Evolutionary conservation across 495 filamentous ascomycete species (phyloP).

Genomic region (Tricharina praecox): DNA sequence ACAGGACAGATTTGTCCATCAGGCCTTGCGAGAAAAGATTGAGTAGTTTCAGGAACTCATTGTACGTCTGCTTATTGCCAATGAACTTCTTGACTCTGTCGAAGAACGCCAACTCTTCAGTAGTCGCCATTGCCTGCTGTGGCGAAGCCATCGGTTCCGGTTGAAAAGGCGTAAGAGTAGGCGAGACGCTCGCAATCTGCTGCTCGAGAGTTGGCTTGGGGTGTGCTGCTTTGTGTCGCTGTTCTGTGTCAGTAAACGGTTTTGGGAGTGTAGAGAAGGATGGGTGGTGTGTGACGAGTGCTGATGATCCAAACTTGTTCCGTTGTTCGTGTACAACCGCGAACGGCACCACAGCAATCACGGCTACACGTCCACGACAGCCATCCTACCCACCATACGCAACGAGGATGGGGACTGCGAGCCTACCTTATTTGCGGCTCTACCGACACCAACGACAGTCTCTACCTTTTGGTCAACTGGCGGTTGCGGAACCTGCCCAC

Average conservation of each 20-base stretch:
- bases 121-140: constrained; percentile 40
- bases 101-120: constrained; percentile 81
- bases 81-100: constrained; percentile 94
- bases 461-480: constrained; percentile 20
- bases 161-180: constrained; percentile 68
- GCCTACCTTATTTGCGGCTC: constrained; percentile 22
- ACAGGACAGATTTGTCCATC: constrained; percentile 62
- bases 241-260: too few relatives aligned
- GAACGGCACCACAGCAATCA: too few relatives aligned
- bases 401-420: background rate
- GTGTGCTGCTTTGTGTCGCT: constrained; percentile 22
- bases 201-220: constrained; percentile 23
- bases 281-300: too few relatives aligned
- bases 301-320: too few relatives aligned
- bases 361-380: too few relatives aligned
- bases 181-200: constrained; percentile 49
- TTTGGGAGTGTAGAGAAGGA: too few relatives aligned
- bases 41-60: constrained; percentile 87
- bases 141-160: constrained; percentile 72
- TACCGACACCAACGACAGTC: constrained; percentile 15
- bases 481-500: constrained; percentile 12
- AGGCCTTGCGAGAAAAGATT: constrained; percentile 84
- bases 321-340: too few relatives aligned
- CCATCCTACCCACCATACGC: too few relatives aligned
- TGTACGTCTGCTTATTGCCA: constrained; percentile 73